phyloP scores from a whole-genome alignment of 768 basidiomycete genomes.

The Cantharellus anzutake region DNA sequence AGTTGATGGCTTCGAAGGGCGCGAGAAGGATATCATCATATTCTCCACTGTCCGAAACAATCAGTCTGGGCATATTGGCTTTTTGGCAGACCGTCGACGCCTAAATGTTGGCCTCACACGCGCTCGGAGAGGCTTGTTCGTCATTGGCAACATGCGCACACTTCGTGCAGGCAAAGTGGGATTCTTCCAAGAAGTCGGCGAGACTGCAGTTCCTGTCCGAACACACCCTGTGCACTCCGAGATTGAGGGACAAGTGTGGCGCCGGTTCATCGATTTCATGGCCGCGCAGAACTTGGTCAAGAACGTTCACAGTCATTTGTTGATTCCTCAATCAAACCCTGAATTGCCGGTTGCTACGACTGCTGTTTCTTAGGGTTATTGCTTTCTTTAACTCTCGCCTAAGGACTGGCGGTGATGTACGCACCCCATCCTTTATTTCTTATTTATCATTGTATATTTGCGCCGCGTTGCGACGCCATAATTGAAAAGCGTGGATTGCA shows the following conservation, averaged over 20 bases:
- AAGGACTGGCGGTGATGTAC: too few relatives aligned
- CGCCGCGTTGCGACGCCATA: too few relatives aligned
- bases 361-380: too few relatives aligned
- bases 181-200: neutral
- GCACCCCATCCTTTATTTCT: too few relatives aligned
- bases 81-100: conserved; percentile 67
- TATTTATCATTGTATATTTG: too few relatives aligned
- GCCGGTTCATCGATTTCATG: neutral
- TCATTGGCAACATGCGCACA: conserved; percentile 56
- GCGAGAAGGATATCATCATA: conserved; percentile 82
- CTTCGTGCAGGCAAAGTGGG: conserved; percentile 29
- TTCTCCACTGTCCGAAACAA: conserved; percentile 88
- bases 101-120: conserved; percentile 85
- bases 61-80: conserved; percentile 56
- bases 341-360: too few relatives aligned
- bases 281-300: neutral
- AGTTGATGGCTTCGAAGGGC: conserved; percentile 86
- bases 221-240: neutral
- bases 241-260: neutral
- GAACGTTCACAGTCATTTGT: too few relatives aligned
- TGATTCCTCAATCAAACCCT: too few relatives aligned
- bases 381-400: too few relatives aligned
- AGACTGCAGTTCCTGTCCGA: neutral
- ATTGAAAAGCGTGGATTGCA: too few relatives aligned
- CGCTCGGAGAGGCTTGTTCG: conserved; percentile 68